Conservation (phyloP, 805 yeast species). For the Jamesozyma lodderae region DNA sequence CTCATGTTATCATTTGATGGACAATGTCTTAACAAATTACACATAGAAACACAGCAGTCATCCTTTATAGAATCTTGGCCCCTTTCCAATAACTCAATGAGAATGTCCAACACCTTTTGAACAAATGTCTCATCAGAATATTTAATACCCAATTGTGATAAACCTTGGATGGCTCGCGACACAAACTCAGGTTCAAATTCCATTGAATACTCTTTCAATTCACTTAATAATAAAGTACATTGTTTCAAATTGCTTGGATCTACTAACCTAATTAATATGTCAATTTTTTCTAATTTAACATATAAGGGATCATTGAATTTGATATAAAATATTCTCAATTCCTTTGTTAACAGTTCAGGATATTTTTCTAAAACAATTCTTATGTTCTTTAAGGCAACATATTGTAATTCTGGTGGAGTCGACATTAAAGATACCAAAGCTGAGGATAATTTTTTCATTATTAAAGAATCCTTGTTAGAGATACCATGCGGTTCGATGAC, state of each 20-base stretch:
- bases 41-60: constrained; percentile 47
- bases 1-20: constrained; percentile 33
- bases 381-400: constrained; percentile 84
- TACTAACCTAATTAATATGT: constrained; percentile 61
- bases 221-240: constrained; percentile 51
- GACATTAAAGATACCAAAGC: constrained; percentile 83
- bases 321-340: constrained; percentile 81
- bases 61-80: constrained; percentile 56
- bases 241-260: constrained; percentile 41
- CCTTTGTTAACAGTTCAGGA: constrained; percentile 69
- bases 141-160: constrained; percentile 66
- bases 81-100: constrained; percentile 50
- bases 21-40: constrained; percentile 58
- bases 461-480: constrained; percentile 14
- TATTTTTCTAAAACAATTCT: constrained; percentile 82
- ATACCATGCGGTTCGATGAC: constrained; percentile 28
- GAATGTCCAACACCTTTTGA: constrained; percentile 50
- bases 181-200: constrained; percentile 80
- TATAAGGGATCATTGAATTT: constrained; percentile 80
- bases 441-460: constrained; percentile 65
- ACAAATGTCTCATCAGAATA: constrained; percentile 36
- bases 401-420: constrained; percentile 90
- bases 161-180: constrained; percentile 50
- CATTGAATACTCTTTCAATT: constrained; percentile 71
- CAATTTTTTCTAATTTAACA: constrained; percentile 67